A percentile compares a stretch with the other conserved stretches of the same genome.
Evolutionary conservation across 2,329 filamentous ascomycete genomes (phyloP).

Genomic region (Fusarium beomiforme): DNA sequence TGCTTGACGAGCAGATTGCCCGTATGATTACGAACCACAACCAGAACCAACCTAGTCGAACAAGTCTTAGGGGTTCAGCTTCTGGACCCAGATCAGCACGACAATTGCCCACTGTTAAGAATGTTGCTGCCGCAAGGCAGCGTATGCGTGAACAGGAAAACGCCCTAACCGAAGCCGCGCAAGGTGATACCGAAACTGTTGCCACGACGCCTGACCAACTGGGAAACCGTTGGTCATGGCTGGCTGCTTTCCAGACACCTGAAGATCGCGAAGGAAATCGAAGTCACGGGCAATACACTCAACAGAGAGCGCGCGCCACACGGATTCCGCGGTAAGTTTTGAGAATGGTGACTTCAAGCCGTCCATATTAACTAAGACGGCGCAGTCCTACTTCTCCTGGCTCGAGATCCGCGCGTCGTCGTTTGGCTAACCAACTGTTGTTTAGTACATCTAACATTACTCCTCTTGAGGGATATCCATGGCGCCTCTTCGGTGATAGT

Average conservation of each 20-base stretch:
- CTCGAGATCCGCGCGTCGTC: slow-evolving; percentile 8
- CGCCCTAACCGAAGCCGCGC: neutral
- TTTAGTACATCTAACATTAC: neutral
- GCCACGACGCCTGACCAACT: neutral
- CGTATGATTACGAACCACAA: slow-evolving; percentile 15
- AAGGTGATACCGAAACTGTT: neutral
- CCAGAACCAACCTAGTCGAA: neutral
- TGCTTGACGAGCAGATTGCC: slow-evolving; percentile 44
- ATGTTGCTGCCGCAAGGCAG: neutral
- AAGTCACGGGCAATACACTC: neutral
- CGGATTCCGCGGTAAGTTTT: slow-evolving; percentile 15
- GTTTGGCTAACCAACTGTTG: neutral
- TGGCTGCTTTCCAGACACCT: neutral
- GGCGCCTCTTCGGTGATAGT: neutral
- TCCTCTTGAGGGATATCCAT: neutral
- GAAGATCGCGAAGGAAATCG: neutral
- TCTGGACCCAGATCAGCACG: neutral
- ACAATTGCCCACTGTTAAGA: slow-evolving; percentile 11
- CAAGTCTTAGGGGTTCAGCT: neutral
- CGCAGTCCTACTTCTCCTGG: slow-evolving; percentile 11
- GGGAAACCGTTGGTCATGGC: slow-evolving; percentile 20
- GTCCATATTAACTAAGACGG: slow-evolving; percentile 1
- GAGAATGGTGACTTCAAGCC: neutral
- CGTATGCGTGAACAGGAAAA: neutral
- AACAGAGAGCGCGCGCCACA: slow-evolving; percentile 9